A percentile compares a stretch with the other conserved stretches of the same genome.
phyloP scores from a whole-genome alignment of 768 basidiomycete genomes.

The Amanita polypyramis region DNA sequence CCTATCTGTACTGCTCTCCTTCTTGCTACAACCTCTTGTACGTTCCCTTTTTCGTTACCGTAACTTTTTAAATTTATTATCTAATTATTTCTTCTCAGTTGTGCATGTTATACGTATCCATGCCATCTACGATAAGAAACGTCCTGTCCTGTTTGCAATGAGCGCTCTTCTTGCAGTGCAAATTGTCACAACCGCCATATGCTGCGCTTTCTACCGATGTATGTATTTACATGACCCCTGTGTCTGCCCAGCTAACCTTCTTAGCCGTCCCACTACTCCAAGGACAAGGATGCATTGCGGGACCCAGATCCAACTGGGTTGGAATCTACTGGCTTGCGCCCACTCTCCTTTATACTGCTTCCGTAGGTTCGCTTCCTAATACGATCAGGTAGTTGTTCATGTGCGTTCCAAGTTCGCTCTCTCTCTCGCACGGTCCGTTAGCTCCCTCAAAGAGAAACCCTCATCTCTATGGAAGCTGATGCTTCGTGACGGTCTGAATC shows the following conservation, averaged over 20 bases:
- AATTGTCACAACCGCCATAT: conserved; percentile 60
- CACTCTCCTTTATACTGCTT: conserved; percentile 58
- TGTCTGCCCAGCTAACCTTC: conserved; percentile 4
- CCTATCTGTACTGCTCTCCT: conserved; percentile 79
- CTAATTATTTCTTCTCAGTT: conserved; percentile 25
- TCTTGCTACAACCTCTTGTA: conserved; percentile 60
- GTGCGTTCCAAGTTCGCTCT: conserved; percentile 36
- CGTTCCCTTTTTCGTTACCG: conserved; percentile 5
- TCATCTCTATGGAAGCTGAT: conserved; percentile 74
- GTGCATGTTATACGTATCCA: conserved; percentile 72
- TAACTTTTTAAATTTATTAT: conserved; percentile 6
- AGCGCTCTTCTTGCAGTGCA: conserved; percentile 53
- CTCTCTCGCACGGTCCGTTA: conserved; percentile 48
- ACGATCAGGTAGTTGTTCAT: neutral
- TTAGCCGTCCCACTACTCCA: conserved; percentile 57
- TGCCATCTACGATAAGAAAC: conserved; percentile 65
- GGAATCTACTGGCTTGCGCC: conserved; percentile 80
- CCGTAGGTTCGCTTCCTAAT: conserved; percentile 31
- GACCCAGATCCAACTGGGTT: conserved; percentile 72
- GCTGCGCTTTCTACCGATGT: conserved; percentile 75
- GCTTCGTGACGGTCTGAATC: conserved; percentile 83
- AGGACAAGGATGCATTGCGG: conserved; percentile 82
- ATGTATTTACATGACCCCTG: conserved; percentile 15
- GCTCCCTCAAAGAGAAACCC: conserved; percentile 46
- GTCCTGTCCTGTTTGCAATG: conserved; percentile 44